Evolutionary conservation across 768 basidiomycete genomes (phyloP).

Genomic region (Suillus lakei): DNA sequence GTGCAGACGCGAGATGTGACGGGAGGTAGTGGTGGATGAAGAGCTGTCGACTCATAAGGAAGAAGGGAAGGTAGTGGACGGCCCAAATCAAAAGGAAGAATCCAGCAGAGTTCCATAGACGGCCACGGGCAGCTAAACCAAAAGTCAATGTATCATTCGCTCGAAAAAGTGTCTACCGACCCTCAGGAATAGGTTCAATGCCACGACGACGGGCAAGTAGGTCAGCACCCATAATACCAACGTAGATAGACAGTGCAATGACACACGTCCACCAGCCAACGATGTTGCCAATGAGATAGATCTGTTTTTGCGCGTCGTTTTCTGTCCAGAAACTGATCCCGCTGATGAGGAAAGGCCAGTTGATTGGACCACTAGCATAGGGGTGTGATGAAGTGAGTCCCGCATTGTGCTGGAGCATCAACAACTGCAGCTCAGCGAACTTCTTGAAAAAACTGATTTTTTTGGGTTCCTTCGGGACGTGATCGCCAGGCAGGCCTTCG

Average conservation of each 20-base stretch:
- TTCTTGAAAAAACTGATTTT: slow-evolving; percentile 92
- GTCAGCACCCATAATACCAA: slow-evolving; percentile 91
- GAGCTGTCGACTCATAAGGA: slow-evolving; percentile 94
- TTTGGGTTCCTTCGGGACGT: slow-evolving; percentile 73
- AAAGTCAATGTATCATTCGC: slow-evolving; percentile 8
- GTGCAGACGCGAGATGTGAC: slow-evolving; percentile 90
- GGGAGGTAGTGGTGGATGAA: slow-evolving; percentile 99
- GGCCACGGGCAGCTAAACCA: slow-evolving; percentile 80
- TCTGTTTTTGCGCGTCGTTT: slow-evolving; percentile 82
- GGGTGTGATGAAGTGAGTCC: slow-evolving; percentile 97
- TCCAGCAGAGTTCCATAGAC: slow-evolving; percentile 93
- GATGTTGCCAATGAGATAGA: slow-evolving; percentile 95
- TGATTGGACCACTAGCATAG: slow-evolving; percentile 93
- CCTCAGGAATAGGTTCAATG: slow-evolving; percentile 82
- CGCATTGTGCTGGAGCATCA: slow-evolving; percentile 99
- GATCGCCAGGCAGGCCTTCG: slow-evolving; percentile 53
- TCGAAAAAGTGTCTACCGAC: slow-evolving; percentile 53
- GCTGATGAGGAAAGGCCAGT: slow-evolving; percentile 96
- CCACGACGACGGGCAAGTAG: slow-evolving; percentile 85
- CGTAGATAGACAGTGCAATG: slow-evolving; percentile 81
- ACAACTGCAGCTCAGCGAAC: slow-evolving; percentile 88
- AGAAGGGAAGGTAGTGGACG: slow-evolving; percentile 97
- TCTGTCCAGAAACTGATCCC: slow-evolving; percentile 99
- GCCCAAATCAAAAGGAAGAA: slow-evolving; percentile 96
- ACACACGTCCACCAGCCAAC: slow-evolving; percentile 95